A percentile compares a stretch with the other conserved stretches of the same genome.
phyloP scores from a whole-genome alignment of 345 rosid species.

The Sapria himalayana region DNA sequence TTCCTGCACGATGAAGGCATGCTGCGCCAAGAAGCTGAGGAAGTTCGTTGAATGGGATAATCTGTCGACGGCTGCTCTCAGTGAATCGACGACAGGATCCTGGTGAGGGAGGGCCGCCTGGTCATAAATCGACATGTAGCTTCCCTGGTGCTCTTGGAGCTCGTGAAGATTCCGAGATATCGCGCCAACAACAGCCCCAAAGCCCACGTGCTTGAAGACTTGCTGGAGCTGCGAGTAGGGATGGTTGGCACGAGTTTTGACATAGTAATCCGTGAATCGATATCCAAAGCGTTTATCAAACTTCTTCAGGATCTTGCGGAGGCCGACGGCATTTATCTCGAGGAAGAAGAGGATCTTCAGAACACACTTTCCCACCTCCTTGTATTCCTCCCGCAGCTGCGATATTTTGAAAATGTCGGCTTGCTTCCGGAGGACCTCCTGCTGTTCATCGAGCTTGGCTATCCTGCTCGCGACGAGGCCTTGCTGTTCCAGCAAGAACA shows the following conservation, averaged over 20 bases:
- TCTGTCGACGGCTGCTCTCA: conserved; percentile 81
- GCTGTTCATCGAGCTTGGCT: conserved; percentile 38
- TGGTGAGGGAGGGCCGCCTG: conserved; percentile 68
- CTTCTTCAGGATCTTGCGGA: conserved; percentile 89
- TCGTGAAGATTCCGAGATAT: conserved; percentile 95
- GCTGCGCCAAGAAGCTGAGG: conserved; percentile 79
- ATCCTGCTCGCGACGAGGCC: conserved; percentile 64
- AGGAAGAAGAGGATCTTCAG: conserved; percentile 63
- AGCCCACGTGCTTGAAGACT: conserved; percentile 97
- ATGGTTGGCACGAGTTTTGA: conserved; percentile 92
- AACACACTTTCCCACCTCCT: conserved; percentile 58
- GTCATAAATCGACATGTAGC: conserved; percentile 85
- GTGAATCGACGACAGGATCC: conserved; percentile 73
- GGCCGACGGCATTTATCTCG: conserved; percentile 81
- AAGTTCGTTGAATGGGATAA: conserved; percentile 61
- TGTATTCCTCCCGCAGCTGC: conserved; percentile 56
- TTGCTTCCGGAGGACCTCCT: conserved; percentile 41
- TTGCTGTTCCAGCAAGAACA: conserved; percentile 91
- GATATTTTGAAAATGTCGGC: conserved; percentile 43
- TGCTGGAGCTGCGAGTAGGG: conserved; percentile 98
- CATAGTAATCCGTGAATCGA: conserved; percentile 78
- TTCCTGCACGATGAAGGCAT: conserved; percentile 94
- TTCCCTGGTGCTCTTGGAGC: conserved; percentile 88
- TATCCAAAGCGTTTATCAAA: conserved; percentile 91
- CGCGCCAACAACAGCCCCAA: conserved; percentile 98